phyloP scores from a whole-genome alignment of 208 protist species.

The Wallacemonas sp. region DNA sequence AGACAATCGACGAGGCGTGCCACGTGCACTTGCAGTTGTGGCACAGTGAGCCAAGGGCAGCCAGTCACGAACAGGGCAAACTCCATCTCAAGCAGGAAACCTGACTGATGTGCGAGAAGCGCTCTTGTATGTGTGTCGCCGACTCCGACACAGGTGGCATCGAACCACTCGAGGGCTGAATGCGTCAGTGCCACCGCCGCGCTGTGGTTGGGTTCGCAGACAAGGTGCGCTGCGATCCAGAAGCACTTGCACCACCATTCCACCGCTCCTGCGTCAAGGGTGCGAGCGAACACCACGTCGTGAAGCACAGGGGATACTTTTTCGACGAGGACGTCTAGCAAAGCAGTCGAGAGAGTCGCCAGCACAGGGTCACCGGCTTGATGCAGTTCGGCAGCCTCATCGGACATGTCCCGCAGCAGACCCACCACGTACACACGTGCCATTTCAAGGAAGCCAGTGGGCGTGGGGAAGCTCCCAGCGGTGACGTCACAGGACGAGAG shows the following conservation, averaged over 20 bases:
- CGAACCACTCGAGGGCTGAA: slow-evolving; percentile 14
- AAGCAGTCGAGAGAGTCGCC: not conserved
- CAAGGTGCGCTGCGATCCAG: slow-evolving; percentile 24
- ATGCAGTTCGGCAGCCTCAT: not conserved
- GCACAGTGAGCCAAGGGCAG: slow-evolving; percentile 8
- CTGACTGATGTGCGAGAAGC: slow-evolving; percentile 13
- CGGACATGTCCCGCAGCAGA: not conserved
- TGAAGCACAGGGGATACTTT: slow-evolving; percentile 16
- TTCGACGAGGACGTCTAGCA: slow-evolving; percentile 5
- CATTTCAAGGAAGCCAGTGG: not conserved
- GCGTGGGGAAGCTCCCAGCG: not conserved
- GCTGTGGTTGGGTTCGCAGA: slow-evolving; percentile 5
- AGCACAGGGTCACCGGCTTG: not conserved
- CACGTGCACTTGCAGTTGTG: slow-evolving; percentile 11
- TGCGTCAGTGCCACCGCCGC: slow-evolving; percentile 22
- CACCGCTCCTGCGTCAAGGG: not conserved
- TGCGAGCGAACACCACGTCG: not conserved
- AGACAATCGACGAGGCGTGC: slow-evolving; percentile 2
- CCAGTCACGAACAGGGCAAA: slow-evolving; percentile 28
- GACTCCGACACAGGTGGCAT: not conserved
- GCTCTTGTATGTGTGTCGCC: not conserved
- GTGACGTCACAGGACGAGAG: not conserved
- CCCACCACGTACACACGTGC: slow-evolving; percentile 8
- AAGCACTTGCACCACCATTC: slow-evolving; percentile 47
- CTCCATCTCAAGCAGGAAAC: slow-evolving; percentile 24